Evolutionary conservation across 1,284 basidiomycete genomes (phyloP).

Genomic region (Leccinum fallax): DNA sequence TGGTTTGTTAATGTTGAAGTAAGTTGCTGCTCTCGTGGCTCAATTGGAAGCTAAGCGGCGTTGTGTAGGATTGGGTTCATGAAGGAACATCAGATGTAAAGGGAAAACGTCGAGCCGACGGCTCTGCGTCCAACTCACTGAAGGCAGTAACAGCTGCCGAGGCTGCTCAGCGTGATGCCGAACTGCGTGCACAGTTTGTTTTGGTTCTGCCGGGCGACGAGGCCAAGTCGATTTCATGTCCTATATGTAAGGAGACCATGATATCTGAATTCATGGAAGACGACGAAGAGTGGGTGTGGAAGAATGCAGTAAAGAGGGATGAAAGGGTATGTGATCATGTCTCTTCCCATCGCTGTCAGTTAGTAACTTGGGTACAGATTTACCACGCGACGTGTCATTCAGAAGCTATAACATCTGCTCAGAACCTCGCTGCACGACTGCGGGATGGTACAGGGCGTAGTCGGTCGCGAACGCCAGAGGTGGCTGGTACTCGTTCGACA

Average conservation of each 20-base stretch:
- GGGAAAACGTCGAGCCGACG: conserved; percentile 64
- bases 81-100: conserved; percentile 61
- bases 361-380: conserved; percentile 48
- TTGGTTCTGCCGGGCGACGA: conserved; percentile 88
- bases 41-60: conserved; percentile 17
- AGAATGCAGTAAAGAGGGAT: conserved; percentile 85
- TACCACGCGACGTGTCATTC: conserved; percentile 93
- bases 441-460: conserved; percentile 63
- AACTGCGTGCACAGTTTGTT: conserved; percentile 79
- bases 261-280: conserved; percentile 95
- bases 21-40: conserved; percentile 34
- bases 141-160: conserved; percentile 69
- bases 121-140: conserved; percentile 48
- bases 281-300: conserved; percentile 99
- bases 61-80: conserved; percentile 79
- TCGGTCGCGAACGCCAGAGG: conserved; percentile 74
- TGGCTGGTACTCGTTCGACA: conserved; percentile 40
- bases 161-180: conserved; percentile 69
- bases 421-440: conserved; percentile 63
- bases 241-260: conserved; percentile 95
- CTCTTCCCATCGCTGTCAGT: conserved; percentile 2
- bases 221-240: conserved; percentile 80
- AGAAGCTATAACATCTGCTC: conserved; percentile 67
- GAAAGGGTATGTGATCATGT: conserved; percentile 62
- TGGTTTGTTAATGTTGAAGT: conserved; percentile 91